Base-by-base conservation (phyloP, 768 basidiomycete genomes). In the Pluteus cervinus region DNA sequence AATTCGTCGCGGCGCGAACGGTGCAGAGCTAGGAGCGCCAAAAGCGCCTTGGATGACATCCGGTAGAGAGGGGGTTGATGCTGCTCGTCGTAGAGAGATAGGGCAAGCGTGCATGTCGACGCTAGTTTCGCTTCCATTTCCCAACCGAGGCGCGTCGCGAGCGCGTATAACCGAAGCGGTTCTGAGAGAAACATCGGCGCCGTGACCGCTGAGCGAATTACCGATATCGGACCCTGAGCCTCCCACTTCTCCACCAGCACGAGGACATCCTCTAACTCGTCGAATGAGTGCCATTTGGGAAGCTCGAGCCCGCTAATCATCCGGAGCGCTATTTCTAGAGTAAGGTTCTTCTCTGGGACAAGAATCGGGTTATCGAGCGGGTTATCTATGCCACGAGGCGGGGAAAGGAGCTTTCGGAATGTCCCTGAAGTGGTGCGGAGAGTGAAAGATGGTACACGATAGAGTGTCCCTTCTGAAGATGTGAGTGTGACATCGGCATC, bases 391-490 rank as follows among this genome's bases (percentile, higher is more conserved):
- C n/a, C n/a, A n/a, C n/a, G 62, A 2, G 75, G 75, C 6, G 76
- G 62, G 4, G 68, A 59, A 46, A 75, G 71, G 39, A 76, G 63
- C 4, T 67, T 58, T 21, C 65, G 59, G 49, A 72, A 73, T 58
- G 74, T 66, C 17, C 69, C 67, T 0, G 74, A 75, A 0, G 75
- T 69, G n/a, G 61, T 62, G 42, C 68, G 69, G 26, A 76, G 61
- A 2, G 71, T 71, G 53, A 61, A 66, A 0, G 66, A 63, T 38
- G 71, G 71, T 14, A 74, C 58, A 21, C 62, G 60, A 48, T 74
- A 76, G 39, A 52, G 51, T 15, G 63, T 64, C 3, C 58, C 52
- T 9, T 67, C 61, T 22, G 69, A 29, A 7, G 54, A 52, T 9
- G 31, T 23, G 1, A 56, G 46, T 3, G 42, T 35, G 10, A 55